These are phyloP conservation scores for Elongisporangium prolatum DNA, from an alignment of 352 stramenopile genomes.

Conservation along the genomic window DNA sequence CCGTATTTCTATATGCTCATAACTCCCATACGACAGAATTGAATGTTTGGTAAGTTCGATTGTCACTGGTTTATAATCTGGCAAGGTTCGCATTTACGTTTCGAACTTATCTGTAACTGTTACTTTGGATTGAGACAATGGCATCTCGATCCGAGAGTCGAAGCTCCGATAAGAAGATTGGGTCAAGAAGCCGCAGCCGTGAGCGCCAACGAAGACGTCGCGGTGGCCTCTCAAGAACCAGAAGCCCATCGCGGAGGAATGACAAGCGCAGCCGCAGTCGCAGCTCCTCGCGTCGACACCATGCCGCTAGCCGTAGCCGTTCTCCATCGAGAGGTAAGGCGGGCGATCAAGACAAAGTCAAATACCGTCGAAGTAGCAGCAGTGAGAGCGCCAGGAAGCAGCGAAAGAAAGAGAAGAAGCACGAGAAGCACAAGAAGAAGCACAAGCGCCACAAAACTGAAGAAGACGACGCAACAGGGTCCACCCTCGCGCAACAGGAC, in stretches of 20 bases:
- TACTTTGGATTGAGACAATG: neutral
- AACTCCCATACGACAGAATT: neutral
- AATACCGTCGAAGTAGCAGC: constrained; percentile 4
- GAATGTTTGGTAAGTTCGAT: neutral
- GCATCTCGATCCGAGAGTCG: neutral
- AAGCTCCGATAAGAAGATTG: neutral
- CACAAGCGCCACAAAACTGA: constrained; percentile 24
- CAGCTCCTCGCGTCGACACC: constrained; percentile 8
- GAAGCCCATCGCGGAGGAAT: constrained; percentile 2
- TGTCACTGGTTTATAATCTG: neutral
- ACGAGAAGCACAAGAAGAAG: constrained; percentile 23
- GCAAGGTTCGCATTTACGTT: neutral
- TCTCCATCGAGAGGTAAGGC: neutral
- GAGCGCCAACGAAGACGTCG: neutral
- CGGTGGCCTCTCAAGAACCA: neutral
- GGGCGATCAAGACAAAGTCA: neutral
- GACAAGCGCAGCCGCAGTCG: constrained; percentile 9
- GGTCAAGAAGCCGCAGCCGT: neutral
- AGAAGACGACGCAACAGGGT: neutral
- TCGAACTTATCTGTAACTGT: neutral
- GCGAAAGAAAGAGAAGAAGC: constrained; percentile 16
- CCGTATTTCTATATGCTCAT: neutral
- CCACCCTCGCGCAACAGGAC: neutral
- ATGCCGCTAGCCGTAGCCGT: constrained; percentile 4
- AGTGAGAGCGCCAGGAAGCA: constrained; percentile 12